Evolutionary conservation across 2,329 filamentous ascomycete species (phyloP), one percentile per base, ranked within the genome.

Genomic region (Curvularia verruculosa): DNA sequence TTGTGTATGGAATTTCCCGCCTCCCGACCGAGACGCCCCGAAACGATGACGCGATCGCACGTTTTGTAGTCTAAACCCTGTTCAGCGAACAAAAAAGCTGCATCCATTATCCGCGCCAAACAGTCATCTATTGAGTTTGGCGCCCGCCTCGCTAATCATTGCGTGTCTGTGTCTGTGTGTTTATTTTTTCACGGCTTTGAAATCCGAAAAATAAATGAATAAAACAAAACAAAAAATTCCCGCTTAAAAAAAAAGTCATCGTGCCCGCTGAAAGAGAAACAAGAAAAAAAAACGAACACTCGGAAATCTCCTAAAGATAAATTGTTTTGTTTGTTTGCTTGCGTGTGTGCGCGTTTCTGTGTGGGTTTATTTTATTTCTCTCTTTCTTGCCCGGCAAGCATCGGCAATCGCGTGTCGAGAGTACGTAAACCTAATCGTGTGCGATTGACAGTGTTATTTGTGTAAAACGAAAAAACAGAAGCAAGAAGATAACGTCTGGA

Each of bases 21-120:
- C n/a, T n/a, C n/a, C n/a, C n/a, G n/a, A n/a, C n/a, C n/a, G n/a
- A n/a, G n/a, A n/a, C n/a, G n/a, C n/a, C n/a, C n/a, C n/a, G 36
- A 10, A 24, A 37, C 39, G 50, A 57, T 57, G 54, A 57, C 54
- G 54, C 50, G 44, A 57, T 57, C 44, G 48, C 31, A 52, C 41
- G 44, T 49, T 56, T 54, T 47, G 45, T 44, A 46, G 49, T 43
- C 53, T 56, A 56, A 55, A 19, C 53, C 53, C 26, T n/a, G 26
- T 56, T 36, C 21, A 51, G 53, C 53, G 12, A 19, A 34, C 13
- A 12, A 19, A 34, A 9, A 12, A 31, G 23, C 39, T n/a, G n/a
- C n/a, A n/a, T n/a, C 15, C 26, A 24, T 29, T 31, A 8, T 12
- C 36, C 18, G 8, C 1, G 26, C n/a, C 36, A 19, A 39, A 41